phyloP scores from a whole-genome alignment of 202 grass and related monocot genomes.

The Musa balbisiana region DNA sequence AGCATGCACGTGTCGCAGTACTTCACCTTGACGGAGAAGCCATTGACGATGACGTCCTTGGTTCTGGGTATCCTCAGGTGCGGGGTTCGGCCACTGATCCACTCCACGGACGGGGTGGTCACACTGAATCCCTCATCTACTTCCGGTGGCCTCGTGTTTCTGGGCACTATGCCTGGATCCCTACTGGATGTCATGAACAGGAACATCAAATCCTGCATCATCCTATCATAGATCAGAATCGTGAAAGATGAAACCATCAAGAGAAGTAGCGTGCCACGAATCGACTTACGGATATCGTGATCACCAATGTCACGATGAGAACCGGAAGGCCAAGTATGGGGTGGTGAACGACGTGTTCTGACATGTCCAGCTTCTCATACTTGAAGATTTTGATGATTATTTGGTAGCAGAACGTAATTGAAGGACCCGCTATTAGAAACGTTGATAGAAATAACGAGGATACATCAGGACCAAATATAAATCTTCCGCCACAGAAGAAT shows the following conservation, averaged over 20 bases:
- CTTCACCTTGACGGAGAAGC: conserved; percentile 48
- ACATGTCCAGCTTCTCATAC: neutral
- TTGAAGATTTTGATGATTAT: conserved; percentile 29
- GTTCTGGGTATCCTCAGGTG: conserved; percentile 35
- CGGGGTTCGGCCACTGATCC: conserved; percentile 40
- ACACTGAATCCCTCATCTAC: conserved; percentile 27
- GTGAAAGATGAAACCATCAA: neutral
- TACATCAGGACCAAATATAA: conserved; percentile 76
- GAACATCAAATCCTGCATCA: conserved; percentile 55
- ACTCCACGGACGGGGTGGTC: conserved; percentile 49
- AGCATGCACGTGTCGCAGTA: conserved; percentile 62
- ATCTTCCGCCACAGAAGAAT: conserved; percentile 65
- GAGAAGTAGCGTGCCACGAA: neutral
- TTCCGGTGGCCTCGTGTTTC: conserved; percentile 49
- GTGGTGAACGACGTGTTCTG: conserved; percentile 1
- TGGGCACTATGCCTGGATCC: conserved; percentile 58
- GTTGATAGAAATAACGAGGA: conserved; percentile 37
- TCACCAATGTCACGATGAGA: conserved; percentile 29
- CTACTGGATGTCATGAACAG: conserved; percentile 48
- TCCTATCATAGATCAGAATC: neutral
- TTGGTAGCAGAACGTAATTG: conserved; percentile 40
- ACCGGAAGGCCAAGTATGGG: conserved; percentile 25
- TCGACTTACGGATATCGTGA: conserved; percentile 29
- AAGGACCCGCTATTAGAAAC: conserved; percentile 37
- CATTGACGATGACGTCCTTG: conserved; percentile 46